Evolutionary conservation across 1,284 basidiomycete genomes (phyloP), one percentile per base, ranked within the genome.

Genomic region (Trichosporon sp.): DNA sequence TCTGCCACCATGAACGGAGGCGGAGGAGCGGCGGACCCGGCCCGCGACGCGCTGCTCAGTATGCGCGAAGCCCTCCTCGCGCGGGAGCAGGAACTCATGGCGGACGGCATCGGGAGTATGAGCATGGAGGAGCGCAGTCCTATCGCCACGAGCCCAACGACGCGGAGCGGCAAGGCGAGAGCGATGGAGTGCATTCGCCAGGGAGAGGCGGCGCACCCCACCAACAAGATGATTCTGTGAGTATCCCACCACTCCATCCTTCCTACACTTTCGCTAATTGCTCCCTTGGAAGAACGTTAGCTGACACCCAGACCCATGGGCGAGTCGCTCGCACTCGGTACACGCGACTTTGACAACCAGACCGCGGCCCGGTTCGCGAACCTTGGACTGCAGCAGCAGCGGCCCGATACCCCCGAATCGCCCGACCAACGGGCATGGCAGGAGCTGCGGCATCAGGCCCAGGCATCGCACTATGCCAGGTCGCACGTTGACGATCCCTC

Each of bases 311-410:
- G 81, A 66, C 80, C 80, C 1, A 76, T 81, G 43, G 73, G 73
- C 26, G 70, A 80, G 37, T 77, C 78, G 0, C 63, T 80, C 16
- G 75, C 75, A 0, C 75, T 83, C 1, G 76, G 75, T 19, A 71
- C 78, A 7, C 74, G 81, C 66, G 81, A 83, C 38, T 81, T 76
- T 64, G 77, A 79, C 67, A 79, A 79, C 68, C 73, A 75, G 48
- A 79, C 80, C 1, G 76, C 78, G 1, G 61, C 68, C 1, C 65
- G 72, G 3, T 68, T 82, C 14, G 74, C 77, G 1, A 32, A 21
- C 8, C 37, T 70, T 8, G 63, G 51, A 43, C 43, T 70, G 14
- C 43, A 19, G 46, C 38, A 40, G 38, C 38, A 40, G 11, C 38
- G 10, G 11, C 38, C 38, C 38, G 38, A 10, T 2, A 12, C 38